Base-by-base conservation (phyloP, 768 basidiomycete species). In the Termitomyces sp. region DNA sequence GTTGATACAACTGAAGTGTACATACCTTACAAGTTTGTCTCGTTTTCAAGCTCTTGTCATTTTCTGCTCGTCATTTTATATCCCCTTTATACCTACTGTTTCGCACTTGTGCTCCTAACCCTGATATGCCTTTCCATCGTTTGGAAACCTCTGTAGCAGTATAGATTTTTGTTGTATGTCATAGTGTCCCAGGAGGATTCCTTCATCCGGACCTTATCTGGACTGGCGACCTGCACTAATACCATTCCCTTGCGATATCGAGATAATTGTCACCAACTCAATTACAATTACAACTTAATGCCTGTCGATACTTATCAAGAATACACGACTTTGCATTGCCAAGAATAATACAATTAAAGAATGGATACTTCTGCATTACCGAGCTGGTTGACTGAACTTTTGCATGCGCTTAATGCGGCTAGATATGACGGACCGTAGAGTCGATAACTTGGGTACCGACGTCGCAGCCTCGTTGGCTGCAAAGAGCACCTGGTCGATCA, bases 401-500 rank as follows among this genome's bases (percentile, higher is more conserved):
- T 90, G 85, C 74, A 89, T 78, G 62, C 84, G 82, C 67, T 85
- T 86, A 59, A 89, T 74, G 42, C 86, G 83, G 62, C 79, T 84
- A 51, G 78, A 79, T 56, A 91, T 74, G 58, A 88, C 84, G 42
- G 75, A 75, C 59, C 83, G 81, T 59, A 93, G 72, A 60, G 81
- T 78, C 34, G 76, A 70, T 49, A 85, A 75, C 45, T 76, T 77
- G 13, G 78, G 58, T 22, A 83, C 80, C 53, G 83, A 68, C 39
- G 78, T 77, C n/a, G 33, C 31, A 37, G 78, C 76, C 65, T 82
- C 79, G 8, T 79, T 72, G 11, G 87, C 83, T 15, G 86, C 85
- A 24, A 78, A 78, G 31, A 94, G 77, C 37, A 94, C 87, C 71
- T 92, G 88, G 71, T 95, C 93, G 62, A 95, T 82, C 56, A 94